A percentile compares a stretch with the other conserved stretches of the same genome.
These are phyloP conservation scores for Brassica juncea DNA, from an alignment of 345 rosid species.

Conservation along the genomic window DNA sequence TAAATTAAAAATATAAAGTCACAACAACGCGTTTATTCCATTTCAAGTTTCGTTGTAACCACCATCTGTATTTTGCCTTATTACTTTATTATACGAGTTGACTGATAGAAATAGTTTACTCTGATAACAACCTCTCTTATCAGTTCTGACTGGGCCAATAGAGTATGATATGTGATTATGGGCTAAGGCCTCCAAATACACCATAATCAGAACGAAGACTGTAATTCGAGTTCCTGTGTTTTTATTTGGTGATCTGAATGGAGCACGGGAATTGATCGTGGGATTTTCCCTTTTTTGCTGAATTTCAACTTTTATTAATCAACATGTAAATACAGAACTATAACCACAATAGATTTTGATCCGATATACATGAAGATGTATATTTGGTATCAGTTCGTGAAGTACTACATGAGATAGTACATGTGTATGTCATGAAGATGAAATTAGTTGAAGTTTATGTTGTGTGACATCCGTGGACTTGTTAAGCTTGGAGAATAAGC, in stretches of 20 bases:
- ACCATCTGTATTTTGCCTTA: conserved; percentile 27
- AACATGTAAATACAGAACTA: too few relatives aligned
- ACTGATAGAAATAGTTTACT: conserved; percentile 23
- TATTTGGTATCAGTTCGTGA: too few relatives aligned
- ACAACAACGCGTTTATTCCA: conserved; percentile 18
- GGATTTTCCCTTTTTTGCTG: too few relatives aligned
- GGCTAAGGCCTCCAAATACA: not conserved
- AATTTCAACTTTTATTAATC: too few relatives aligned
- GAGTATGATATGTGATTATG: not conserved
- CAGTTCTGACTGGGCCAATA: conserved; percentile 3
- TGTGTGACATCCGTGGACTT: too few relatives aligned
- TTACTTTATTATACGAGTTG: conserved; percentile 13
- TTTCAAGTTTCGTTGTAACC: conserved; percentile 30
- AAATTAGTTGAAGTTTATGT: too few relatives aligned
- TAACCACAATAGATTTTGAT: too few relatives aligned
- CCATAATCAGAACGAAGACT: not conserved
- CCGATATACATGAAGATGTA: too few relatives aligned
- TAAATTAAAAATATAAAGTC: conserved; percentile 24
- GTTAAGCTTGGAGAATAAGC: too few relatives aligned
- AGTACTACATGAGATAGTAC: too few relatives aligned
- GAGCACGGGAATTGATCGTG: not conserved
- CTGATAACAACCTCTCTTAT: not conserved
- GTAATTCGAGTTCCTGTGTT: not conserved
- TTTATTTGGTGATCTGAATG: not conserved
- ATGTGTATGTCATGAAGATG: too few relatives aligned